Percentiles rank a stretch among this genome's conserved stretches.
Conservation (phyloP, 495 filamentous ascomycete species). For the Physcia stellaris region DNA sequence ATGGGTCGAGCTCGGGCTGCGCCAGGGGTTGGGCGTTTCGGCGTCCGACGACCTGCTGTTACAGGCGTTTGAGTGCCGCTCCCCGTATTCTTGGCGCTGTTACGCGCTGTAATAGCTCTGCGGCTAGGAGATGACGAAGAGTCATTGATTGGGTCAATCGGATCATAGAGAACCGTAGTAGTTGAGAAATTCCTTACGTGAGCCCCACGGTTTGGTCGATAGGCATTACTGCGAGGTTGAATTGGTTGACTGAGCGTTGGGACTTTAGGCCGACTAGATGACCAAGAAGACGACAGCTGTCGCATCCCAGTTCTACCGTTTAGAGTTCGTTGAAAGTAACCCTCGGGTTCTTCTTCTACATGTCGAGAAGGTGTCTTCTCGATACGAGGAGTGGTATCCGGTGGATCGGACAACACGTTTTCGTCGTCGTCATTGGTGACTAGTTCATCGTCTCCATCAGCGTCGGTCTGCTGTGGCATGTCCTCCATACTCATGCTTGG, state of each 20-base stretch:
- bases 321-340: conserved; percentile 30
- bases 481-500: conserved; percentile 12
- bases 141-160: conserved; percentile 19
- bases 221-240: conserved; percentile 6
- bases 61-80: conserved; percentile 27
- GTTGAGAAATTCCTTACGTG: conserved; percentile 59
- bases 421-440: conserved; percentile 64
- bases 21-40: conserved; percentile 23
- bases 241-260: conserved; percentile 3
- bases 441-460: conserved; percentile 81
- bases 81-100: conserved; percentile 34
- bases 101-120: conserved; percentile 28
- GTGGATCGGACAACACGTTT: conserved; percentile 15
- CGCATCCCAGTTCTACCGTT: conserved; percentile 20
- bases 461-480: conserved; percentile 50
- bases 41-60: conserved; percentile 29
- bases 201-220: conserved; percentile 23
- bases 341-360: conserved; percentile 15
- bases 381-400: no score
- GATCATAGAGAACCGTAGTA: conserved; percentile 65
- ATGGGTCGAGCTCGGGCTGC: conserved; percentile 34
- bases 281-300: conserved; percentile 11
- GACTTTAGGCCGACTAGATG: conserved; percentile 12
- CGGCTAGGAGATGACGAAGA: conserved; percentile 21
- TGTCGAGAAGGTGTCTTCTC: neutral